A percentile compares a stretch with the other conserved stretches of the same genome.
phyloP scores from a whole-genome alignment of 352 stramenopile species.

The Halophytophthora polymorphica region DNA sequence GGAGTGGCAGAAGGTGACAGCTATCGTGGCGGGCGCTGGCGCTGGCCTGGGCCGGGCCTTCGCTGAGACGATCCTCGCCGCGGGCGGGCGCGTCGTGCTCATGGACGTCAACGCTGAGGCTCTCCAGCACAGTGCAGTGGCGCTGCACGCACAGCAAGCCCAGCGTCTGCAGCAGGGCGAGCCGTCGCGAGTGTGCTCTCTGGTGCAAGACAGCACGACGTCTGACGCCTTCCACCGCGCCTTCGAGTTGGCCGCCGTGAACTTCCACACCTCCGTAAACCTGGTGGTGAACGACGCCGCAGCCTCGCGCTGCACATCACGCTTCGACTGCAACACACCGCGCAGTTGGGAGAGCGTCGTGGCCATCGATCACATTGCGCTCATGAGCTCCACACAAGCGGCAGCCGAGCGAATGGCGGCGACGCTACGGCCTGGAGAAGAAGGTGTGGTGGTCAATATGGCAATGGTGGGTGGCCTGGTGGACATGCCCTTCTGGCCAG shows the following conservation, averaged over 20 bases:
- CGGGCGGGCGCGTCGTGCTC: conserved; percentile 44
- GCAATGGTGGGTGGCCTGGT: conserved; percentile 41
- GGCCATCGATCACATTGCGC: conserved; percentile 43
- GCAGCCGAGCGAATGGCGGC: conserved; percentile 35
- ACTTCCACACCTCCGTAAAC: conserved; percentile 40
- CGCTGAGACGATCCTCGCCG: conserved; percentile 34
- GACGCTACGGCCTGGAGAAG: conserved; percentile 21
- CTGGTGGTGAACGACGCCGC: conserved; percentile 59
- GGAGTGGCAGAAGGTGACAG: conserved; percentile 37
- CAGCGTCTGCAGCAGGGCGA: too few species aligned
- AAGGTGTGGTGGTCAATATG: conserved; percentile 56
- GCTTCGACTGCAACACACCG: conserved; percentile 29
- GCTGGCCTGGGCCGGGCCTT: conserved; percentile 48
- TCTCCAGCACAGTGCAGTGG: conserved; percentile 34
- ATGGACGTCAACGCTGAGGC: conserved; percentile 46
- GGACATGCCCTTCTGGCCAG: conserved; percentile 36
- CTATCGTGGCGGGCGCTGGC: conserved; percentile 50
- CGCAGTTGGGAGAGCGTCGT: conserved; percentile 45
- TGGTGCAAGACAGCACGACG: conserved; percentile 50
- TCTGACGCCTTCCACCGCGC: conserved; percentile 33
- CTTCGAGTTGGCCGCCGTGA: conserved; percentile 37
- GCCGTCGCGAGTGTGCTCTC: conserved; percentile 28
- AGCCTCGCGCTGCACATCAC: conserved; percentile 34
- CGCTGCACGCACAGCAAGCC: conserved; percentile 29
- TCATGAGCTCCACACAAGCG: conserved; percentile 51